Percentiles rank a stretch among this genome's conserved stretches.
Conservation (phyloP, 306 rosid species). For the Biancaea sappan region DNA sequence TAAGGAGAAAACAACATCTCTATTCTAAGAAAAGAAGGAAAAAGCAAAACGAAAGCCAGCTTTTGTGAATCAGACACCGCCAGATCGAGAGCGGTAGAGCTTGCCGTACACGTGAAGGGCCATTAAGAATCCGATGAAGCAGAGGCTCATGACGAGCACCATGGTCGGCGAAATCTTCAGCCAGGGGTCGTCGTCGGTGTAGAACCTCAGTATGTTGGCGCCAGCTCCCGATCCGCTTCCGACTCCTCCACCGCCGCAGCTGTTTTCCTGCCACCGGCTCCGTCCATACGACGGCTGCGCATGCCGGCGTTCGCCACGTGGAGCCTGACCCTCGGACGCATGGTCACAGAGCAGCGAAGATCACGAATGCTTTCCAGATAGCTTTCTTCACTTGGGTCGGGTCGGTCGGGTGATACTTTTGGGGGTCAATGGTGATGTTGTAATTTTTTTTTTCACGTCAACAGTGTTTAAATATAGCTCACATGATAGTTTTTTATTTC, state of each 20-base stretch:
- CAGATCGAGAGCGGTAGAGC: slow-evolving; percentile 26
- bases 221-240: slow-evolving; percentile 48
- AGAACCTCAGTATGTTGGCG: slow-evolving; percentile 69
- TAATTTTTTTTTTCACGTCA: no score
- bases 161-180: slow-evolving; percentile 68
- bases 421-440: no score
- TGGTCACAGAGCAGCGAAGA: slow-evolving; percentile 30
- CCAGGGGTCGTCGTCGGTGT: slow-evolving; percentile 77
- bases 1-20: not conserved
- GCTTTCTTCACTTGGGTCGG: no score
- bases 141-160: slow-evolving; percentile 70
- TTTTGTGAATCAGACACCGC: slow-evolving; percentile 23
- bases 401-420: no score
- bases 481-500: no score
- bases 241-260: slow-evolving; percentile 19
- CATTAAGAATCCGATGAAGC: slow-evolving; percentile 75
- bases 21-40: not conserved
- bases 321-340: slow-evolving; percentile 61
- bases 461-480: no score
- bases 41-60: not conserved
- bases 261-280: slow-evolving; percentile 7
- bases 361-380: no score
- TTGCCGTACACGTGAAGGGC: slow-evolving; percentile 77
- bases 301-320: slow-evolving; percentile 71
- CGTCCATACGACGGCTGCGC: slow-evolving; percentile 61